Base-by-base conservation (phyloP, 192 early-diverging fungal genomes). In the Mortierella alpina region DNA sequence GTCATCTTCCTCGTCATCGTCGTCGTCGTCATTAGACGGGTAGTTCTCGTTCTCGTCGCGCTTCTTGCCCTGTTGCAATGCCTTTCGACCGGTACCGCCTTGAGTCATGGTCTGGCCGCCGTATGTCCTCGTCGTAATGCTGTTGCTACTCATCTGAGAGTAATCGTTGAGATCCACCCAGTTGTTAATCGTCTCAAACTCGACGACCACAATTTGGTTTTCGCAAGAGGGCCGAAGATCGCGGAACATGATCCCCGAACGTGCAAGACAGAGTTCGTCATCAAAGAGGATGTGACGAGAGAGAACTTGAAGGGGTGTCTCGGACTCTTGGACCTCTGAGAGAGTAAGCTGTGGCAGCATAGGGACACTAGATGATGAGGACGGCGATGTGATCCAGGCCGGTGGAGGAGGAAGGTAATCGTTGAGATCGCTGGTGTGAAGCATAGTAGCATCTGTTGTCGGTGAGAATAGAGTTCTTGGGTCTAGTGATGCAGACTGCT, bases 91-190 rank as follows among this genome's bases (percentile, higher is more conserved):
- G n/a, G n/a, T 56, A 4, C 20, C 15, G 8, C 22, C 18, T 1
- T 56, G 54, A 7, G 20, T 9, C 13, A 20, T 2, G 54, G 1
- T 56, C 13, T 55, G 14, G 53, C 53, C 53, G 8, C 18, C 0
- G 6, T 23, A 8, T 2, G 12, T 18, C 6, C 0, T 12, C 8
- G 10, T 11, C 13, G 2, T 15, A 0, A 14, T 22, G 3, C 18
- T 11, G 18, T 44, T 45, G 7, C 18, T 14, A 6, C 8, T 15
- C 17, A 54, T 12, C 1, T 40, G 54, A 6, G 55, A 22, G 40
- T 77, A 77, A n/a, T 77, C 62, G 5, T 50, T 56, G 39, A 48
- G 20, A 57, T 77, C 74, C 5, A 65, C 54, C 74, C 74, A 77
- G 58, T 64, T 70, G 53, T 77, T 77, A 40, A 65, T 22, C 1